phyloP scores from a whole-genome alignment of 73 alveolate genomes.

The Paramecium sexaurelia region DNA sequence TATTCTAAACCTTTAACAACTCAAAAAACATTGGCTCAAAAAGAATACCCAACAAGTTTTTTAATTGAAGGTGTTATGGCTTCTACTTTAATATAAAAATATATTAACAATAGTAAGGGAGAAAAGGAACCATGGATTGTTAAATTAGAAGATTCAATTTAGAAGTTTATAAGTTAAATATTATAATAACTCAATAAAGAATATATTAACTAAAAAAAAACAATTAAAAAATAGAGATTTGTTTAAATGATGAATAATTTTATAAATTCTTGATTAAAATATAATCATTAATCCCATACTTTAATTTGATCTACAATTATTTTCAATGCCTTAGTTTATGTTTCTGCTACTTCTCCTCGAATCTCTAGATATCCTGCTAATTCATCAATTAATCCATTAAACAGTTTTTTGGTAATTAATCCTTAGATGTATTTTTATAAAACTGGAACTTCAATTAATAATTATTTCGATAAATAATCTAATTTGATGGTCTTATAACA shows the following conservation, averaged over 20 bases:
- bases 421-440: background rate
- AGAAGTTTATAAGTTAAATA: background rate
- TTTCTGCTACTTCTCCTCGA: background rate
- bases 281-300: background rate
- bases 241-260: background rate
- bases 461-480: background rate
- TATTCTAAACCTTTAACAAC: background rate
- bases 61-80: background rate
- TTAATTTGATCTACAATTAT: background rate
- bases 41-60: background rate
- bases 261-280: background rate
- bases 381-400: slow-evolving; percentile 26
- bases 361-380: slow-evolving; percentile 22
- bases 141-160: background rate
- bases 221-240: background rate
- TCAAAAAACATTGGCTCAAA: background rate
- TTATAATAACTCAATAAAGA: background rate
- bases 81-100: background rate
- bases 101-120: background rate
- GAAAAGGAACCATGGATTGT: background rate
- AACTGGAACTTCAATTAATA: background rate
- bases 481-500: slow-evolving; percentile 7
- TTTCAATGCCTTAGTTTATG: background rate
- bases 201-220: background rate
- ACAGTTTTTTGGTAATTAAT: background rate